Evolutionary conservation across 2,329 filamentous ascomycete species (phyloP).

Genomic region (Xylariomycetidae sp.): DNA sequence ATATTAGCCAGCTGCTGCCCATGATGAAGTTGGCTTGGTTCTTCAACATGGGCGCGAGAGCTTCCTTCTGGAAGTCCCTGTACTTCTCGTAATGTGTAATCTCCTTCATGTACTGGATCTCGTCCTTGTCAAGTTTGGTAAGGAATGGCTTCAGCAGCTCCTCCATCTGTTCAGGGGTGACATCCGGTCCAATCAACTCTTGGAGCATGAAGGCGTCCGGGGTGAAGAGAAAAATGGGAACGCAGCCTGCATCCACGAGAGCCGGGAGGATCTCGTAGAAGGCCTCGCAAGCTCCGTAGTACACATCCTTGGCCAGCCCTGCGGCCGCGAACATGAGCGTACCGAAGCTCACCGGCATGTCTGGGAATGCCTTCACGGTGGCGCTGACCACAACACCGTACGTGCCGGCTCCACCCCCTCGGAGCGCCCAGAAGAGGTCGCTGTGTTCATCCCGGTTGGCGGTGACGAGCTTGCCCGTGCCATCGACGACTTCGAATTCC

Average conservation of each 20-base stretch:
- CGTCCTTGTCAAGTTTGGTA: slow-evolving; percentile 1
- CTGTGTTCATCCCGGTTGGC: slow-evolving; percentile 38
- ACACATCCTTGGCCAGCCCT: slow-evolving; percentile 1
- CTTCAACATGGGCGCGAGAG: slow-evolving; percentile 2
- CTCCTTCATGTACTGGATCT: slow-evolving; percentile 3
- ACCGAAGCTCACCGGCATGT: slow-evolving; percentile 35
- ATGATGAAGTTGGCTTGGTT: slow-evolving; percentile 4
- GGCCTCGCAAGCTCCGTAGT: not conserved
- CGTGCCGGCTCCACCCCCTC: slow-evolving; percentile 52
- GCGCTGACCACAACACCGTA: slow-evolving; percentile 52
- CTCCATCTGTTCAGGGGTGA: slow-evolving; percentile 1
- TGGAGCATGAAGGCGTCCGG: slow-evolving; percentile 9
- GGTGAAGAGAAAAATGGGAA: slow-evolving; percentile 14
- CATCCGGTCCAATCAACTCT: slow-evolving; percentile 3
- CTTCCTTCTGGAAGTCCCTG: slow-evolving; percentile 3
- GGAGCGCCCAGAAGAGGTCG: slow-evolving; percentile 58
- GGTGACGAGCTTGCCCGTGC: slow-evolving; percentile 39
- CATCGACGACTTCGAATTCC: slow-evolving; percentile 48
- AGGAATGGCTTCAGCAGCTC: slow-evolving; percentile 3
- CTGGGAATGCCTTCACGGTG: slow-evolving; percentile 44
- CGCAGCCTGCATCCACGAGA: slow-evolving; percentile 19
- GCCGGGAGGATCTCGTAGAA: slow-evolving; percentile 8
- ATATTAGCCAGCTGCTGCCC: slow-evolving; percentile 5
- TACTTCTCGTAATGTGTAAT: slow-evolving; percentile 4
- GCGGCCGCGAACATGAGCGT: slow-evolving; percentile 34